Conservation (phyloP, 495 filamentous ascomycete genomes). For the Neurospora intermedia region DNA sequence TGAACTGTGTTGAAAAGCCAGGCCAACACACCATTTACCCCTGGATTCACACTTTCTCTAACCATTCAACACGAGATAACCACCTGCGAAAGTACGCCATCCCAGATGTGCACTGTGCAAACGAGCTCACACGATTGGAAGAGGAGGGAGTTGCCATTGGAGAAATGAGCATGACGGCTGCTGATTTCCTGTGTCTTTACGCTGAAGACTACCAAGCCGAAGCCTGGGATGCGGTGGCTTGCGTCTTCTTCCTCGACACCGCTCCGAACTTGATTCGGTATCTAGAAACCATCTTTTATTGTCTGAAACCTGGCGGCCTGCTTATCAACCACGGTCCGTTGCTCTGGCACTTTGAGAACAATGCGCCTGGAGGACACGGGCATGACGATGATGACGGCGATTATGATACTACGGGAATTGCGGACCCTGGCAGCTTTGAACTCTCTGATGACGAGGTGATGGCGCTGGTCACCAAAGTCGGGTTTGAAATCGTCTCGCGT, state of each 20-base stretch:
- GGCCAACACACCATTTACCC: conserved; percentile 60
- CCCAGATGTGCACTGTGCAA: conserved; percentile 66
- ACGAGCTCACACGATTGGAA: conserved; percentile 30
- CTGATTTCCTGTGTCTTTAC: conserved; percentile 76
- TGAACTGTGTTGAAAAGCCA: conserved; percentile 49
- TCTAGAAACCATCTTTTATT: conserved; percentile 68
- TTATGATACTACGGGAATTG: conserved; percentile 45
- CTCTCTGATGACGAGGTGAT: conserved; percentile 81
- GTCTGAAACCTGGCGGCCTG: conserved; percentile 65
- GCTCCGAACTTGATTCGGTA: conserved; percentile 87
- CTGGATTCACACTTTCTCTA: conserved; percentile 72
- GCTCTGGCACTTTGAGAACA: conserved; percentile 76
- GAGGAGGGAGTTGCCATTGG: conserved; percentile 26
- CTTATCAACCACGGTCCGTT: conserved; percentile 88
- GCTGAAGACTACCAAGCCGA: conserved; percentile 43
- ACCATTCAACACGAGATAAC: conserved; percentile 56
- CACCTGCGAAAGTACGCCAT: conserved; percentile 61
- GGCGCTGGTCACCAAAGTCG: conserved; percentile 58
- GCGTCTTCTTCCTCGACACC: conserved; percentile 94
- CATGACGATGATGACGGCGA: conserved; percentile 35
- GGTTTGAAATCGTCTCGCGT: conserved; percentile 60
- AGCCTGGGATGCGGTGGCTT: conserved; percentile 70
- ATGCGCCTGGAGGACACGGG: conserved; percentile 32
- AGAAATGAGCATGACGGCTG: conserved; percentile 75
- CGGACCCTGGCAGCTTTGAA: conserved; percentile 76